Evolutionary conservation across 2,329 filamentous ascomycete genomes (phyloP), one percentile per base, ranked within the genome.

Genomic region (Colletotrichum lentis): DNA sequence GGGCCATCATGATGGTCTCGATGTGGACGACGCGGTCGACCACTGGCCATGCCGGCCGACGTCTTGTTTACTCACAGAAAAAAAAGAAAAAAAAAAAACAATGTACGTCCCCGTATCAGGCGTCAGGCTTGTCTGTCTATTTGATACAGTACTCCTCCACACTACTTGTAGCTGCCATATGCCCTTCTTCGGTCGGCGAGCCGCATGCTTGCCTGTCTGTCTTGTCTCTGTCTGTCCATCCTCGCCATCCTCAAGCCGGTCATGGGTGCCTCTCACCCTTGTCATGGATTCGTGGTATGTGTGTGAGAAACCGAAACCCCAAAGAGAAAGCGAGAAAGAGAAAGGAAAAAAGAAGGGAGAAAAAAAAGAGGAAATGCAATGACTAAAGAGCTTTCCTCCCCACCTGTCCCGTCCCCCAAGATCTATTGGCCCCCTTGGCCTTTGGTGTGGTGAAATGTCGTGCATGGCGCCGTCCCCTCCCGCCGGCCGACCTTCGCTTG

Each of bases 241-340:
- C 12, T 20, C 11, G 10, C 27, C 14, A 55, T 39, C 60, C 24
- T 55, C 60, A 53, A 58, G 43, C 53, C 49, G 39, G 54, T 58
- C 47, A 10, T 35, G 31, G 31, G 10, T 35, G 31, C 31, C 56
- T 12, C 20, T 39, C 49, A 39, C 61, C 52, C 44, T 35, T 53
- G 35, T 41, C 46, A 54, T 53, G 41, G 47, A 35, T 35, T 57
- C 63, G 22, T 69, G 63, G 46, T 67, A 57, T 65, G 56, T 61
- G 41, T 54, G 56, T 35, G 57, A 49, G 20, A 50, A 20, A 31
- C 31, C 31, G 31, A 35, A 35, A 10, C 31, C 31, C 31, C 31
- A 18, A 31, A 11, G 6, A 35, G 5, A 35, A 65, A 7, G 41
- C 58, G 49, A 54, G 50, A 55, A 24, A 20, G 49, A 54, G 37